phyloP scores from a whole-genome alignment of 305 asterid species.

The Petunia hybrid region DNA sequence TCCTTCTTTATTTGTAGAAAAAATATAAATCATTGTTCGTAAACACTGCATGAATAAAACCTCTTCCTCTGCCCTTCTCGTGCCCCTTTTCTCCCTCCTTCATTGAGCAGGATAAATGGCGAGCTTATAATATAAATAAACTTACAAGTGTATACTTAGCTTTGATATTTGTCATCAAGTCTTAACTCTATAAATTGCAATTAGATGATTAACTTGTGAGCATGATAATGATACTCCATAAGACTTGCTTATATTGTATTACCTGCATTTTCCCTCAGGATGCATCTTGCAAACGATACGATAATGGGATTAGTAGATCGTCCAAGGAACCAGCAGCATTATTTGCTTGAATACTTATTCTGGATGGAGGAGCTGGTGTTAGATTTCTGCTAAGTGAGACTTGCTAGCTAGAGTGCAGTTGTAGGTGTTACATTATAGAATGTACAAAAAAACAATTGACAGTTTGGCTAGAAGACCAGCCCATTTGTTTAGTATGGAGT shows the following conservation, averaged over 20 bases:
- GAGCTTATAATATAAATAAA: neutral
- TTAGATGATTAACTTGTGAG: conserved; percentile 29
- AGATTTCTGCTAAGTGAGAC: neutral
- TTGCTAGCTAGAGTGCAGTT: neutral
- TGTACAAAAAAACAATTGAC: neutral
- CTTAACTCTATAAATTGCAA: neutral
- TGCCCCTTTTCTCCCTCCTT: neutral
- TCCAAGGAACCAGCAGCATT: conserved; percentile 44
- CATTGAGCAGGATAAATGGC: neutral
- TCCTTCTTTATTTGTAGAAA: neutral
- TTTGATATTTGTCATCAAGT: conserved; percentile 10
- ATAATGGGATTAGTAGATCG: conserved; percentile 47
- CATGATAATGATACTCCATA: conserved; percentile 33
- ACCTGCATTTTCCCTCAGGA: conserved; percentile 45
- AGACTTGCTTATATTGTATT: conserved; percentile 33
- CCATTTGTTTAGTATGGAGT: neutral
- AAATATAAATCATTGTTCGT: neutral
- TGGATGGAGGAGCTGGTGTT: conserved; percentile 7
- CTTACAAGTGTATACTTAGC: neutral
- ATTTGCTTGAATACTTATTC: conserved; percentile 33
- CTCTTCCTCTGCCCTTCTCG: neutral
- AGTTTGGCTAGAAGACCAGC: neutral
- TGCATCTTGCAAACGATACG: conserved; percentile 45
- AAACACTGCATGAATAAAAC: neutral
- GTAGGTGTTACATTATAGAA: conserved; percentile 5